phyloP scores from a whole-genome alignment of 441 rosid genomes.

The Oxalis stricta region DNA sequence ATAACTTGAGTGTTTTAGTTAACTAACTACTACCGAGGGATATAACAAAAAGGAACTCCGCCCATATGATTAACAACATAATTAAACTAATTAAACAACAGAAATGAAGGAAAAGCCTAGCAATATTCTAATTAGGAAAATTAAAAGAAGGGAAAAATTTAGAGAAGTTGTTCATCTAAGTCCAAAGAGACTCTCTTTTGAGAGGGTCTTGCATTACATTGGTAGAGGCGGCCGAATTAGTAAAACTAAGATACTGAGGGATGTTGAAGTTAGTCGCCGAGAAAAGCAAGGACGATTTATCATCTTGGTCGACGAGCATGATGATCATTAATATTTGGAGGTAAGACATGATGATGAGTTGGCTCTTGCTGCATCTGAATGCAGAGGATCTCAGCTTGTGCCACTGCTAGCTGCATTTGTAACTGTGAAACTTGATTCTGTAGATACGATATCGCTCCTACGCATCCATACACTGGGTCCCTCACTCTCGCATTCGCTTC shows the following conservation, averaged over 20 bases:
- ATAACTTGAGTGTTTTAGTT: no score
- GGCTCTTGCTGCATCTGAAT: constrained; percentile 70
- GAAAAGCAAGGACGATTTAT: constrained; percentile 29
- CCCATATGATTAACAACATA: no score
- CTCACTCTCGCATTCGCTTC: constrained; percentile 86
- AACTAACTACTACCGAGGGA: no score
- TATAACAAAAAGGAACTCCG: no score
- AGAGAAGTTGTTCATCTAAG: constrained; percentile 9
- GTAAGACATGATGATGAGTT: no score
- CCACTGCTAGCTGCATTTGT: constrained; percentile 86
- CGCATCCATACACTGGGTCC: constrained; percentile 92
- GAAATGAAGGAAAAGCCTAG: background rate
- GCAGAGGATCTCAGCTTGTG: constrained; percentile 79
- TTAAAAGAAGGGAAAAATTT: background rate
- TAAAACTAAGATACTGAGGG: constrained; percentile 33
- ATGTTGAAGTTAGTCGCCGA: constrained; percentile 18
- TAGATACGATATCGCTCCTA: constrained; percentile 73
- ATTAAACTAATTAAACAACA: background rate
- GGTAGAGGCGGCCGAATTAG: constrained; percentile 40
- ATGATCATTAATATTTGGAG: constrained; percentile 16
- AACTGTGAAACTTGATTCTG: constrained; percentile 82
- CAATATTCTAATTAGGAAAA: background rate
- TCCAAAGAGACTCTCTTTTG: constrained; percentile 67
- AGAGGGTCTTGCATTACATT: constrained; percentile 55
- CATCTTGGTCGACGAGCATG: constrained; percentile 17